Evolutionary conservation across 2,329 filamentous ascomycete genomes (phyloP), one percentile per base, ranked within the genome.

Genomic region (Emergomyces orientalis): DNA sequence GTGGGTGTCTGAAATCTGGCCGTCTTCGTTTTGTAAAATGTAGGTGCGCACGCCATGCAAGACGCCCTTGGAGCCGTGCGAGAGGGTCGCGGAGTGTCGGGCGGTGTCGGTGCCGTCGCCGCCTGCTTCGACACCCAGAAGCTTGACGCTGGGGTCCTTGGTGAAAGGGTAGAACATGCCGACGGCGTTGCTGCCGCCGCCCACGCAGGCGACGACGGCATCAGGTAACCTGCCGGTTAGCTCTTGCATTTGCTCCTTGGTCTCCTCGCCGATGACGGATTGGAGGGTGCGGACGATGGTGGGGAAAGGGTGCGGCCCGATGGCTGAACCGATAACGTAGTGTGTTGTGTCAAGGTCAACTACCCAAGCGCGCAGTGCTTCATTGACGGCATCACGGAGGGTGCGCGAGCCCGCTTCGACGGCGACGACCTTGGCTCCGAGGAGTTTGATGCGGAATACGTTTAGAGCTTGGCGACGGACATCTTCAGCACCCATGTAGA

Each of bases 91-190:
- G 58, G 88, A 90, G 78, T 99, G 94, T 56, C 90, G 86, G 8
- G 79, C 75, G 0, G 94, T 97, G 64, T 97, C 89, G 19, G 97
- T 73, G 65, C 94, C 94, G 70, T 97, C 94, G 65, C 94, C 94
- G 47, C 91, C 94, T 14, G 94, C 94, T 80, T 99, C 94, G 1
- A 99, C 92, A 67, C 94, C 94, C 14, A 97, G 81, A 3, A 97
- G 84, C 78, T 92, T 91, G 65, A 99, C 94, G 65, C 82, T 87
- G 0, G 83, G 83, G 71, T 99, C 93, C 51, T 91, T 86, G 66
- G 88, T 83, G 79, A 99, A 99, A 60, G 94, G 94, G 77, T 93
- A 95, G 81, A 99, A 99, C 92, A 97, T 99, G 78, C 94, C 94
- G 3, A 89, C 88, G 2, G 94, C 94, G 74, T 99, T 99, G 74